phyloP scores from a whole-genome alignment of 2,329 filamentous ascomycete species.

The Parasarocladium wereldwijsianum region DNA sequence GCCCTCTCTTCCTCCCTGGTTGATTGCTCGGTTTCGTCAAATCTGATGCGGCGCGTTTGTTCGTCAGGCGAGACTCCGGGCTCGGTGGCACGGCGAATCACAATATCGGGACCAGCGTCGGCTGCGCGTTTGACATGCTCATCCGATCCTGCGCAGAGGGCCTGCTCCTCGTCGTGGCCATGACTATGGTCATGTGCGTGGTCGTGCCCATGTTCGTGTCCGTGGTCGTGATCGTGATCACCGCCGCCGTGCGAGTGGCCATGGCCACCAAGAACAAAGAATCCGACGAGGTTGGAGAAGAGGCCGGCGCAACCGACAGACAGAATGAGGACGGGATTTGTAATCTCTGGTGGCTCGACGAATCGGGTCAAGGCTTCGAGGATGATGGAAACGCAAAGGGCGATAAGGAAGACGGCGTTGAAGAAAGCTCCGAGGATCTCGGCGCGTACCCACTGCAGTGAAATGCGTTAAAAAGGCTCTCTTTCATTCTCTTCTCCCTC shows the following conservation, averaged over 20 bases:
- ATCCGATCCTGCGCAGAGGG: conserved; percentile 33
- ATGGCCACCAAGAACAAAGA: conserved; percentile 86
- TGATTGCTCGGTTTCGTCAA: conserved; percentile 16
- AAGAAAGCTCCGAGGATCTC: conserved; percentile 93
- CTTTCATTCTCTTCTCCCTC: conserved; percentile 6
- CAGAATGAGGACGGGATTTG: conserved; percentile 72
- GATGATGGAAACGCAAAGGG: conserved; percentile 89
- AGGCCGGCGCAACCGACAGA: conserved; percentile 80
- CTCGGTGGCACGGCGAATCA: conserved; percentile 32
- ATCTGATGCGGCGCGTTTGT: conserved; percentile 23
- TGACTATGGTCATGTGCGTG: conserved; percentile 15
- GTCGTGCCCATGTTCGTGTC: conserved; percentile 26
- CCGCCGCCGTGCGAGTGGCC: conserved; percentile 62
- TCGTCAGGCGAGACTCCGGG: conserved; percentile 16
- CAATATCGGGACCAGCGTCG: conserved; percentile 48
- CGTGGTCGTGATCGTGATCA: conserved; percentile 36
- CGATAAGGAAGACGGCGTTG: conserved; percentile 95
- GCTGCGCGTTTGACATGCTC: conserved; percentile 38
- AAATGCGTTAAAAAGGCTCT: background rate
- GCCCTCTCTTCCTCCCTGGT: conserved; percentile 12
- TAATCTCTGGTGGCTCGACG: conserved; percentile 77
- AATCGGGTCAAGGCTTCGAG: conserved; percentile 89
- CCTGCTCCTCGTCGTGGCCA: conserved; percentile 33
- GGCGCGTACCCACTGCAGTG: conserved; percentile 72
- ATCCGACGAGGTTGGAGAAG: conserved; percentile 74